Percentiles rank a stretch among this genome's conserved stretches.
These are phyloP conservation scores for Syncephalastrum racemosum DNA, from an alignment of 371 early-diverging fungal genomes.

Conservation along the genomic window DNA sequence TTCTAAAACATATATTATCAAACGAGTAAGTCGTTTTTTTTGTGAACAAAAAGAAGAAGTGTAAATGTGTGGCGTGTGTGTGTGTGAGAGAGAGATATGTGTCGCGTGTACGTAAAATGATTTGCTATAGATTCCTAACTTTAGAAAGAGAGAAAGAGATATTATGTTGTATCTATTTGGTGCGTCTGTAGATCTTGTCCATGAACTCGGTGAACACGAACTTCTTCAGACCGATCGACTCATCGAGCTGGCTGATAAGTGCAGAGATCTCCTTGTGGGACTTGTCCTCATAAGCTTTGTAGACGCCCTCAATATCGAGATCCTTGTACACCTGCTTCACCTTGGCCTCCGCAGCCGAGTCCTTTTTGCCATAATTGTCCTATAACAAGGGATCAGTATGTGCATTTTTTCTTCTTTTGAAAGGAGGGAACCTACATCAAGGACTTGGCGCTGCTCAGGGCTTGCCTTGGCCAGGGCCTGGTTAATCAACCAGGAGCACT, in stretches of 20 bases:
- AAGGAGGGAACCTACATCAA: slow-evolving; percentile 61
- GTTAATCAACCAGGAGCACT: slow-evolving; percentile 97
- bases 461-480: slow-evolving; percentile 80
- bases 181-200: slow-evolving; percentile 91
- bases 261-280: slow-evolving; percentile 68
- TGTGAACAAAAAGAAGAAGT: too few species aligned
- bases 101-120: too few species aligned
- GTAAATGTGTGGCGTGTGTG: too few species aligned
- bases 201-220: slow-evolving; percentile 88
- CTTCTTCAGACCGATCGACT: slow-evolving; percentile 68
- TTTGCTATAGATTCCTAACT: too few species aligned
- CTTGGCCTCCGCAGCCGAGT: slow-evolving; percentile 67
- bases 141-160: background rate
- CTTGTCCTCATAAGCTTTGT: slow-evolving; percentile 85
- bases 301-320: slow-evolving; percentile 74
- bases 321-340: slow-evolving; percentile 86
- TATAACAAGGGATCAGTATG: slow-evolving; percentile 10
- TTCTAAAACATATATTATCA: too few species aligned
- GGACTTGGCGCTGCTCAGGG: slow-evolving; percentile 79
- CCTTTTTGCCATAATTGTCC: slow-evolving; percentile 90
- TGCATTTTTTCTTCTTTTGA: slow-evolving; percentile 1
- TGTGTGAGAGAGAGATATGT: too few species aligned
- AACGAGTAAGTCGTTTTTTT: too few species aligned
- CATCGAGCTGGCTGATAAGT: slow-evolving; percentile 76
- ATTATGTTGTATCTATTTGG: slow-evolving; percentile 59